Conservation (phyloP, 257 asterid genomes). For the Plantago major region DNA sequence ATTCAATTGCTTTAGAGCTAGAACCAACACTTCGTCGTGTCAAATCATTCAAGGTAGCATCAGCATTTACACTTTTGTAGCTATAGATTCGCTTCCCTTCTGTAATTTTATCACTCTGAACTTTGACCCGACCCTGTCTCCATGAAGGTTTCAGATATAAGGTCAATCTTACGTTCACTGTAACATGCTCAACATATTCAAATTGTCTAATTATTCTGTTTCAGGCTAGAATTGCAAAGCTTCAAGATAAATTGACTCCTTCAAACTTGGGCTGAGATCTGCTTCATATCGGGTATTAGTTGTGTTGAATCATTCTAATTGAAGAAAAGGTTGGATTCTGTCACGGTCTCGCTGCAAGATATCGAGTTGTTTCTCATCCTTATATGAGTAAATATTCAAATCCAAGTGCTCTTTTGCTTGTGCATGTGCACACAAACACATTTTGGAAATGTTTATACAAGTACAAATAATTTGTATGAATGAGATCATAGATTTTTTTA, state of each 20-base stretch:
- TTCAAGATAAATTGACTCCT: constrained; percentile 48
- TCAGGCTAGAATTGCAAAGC: constrained; percentile 66
- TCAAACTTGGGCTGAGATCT: constrained; percentile 30
- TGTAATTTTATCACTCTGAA: too few species aligned
- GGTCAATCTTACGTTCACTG: neutral
- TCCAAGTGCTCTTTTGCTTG: constrained; percentile 5
- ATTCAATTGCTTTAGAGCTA: constrained; percentile 56
- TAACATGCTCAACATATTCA: constrained; percentile 8
- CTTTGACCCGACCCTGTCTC: constrained; percentile 1
- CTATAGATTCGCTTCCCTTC: neutral
- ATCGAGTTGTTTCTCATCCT: neutral
- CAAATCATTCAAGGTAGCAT: constrained; percentile 71
- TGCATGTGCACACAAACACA: neutral
- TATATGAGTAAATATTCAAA: neutral
- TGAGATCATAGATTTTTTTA: too few species aligned
- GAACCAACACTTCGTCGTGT: constrained; percentile 78
- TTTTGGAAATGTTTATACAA: too few species aligned
- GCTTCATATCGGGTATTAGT: constrained; percentile 2
- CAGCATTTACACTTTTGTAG: constrained; percentile 4
- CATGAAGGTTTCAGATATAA: neutral
- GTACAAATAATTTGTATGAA: too few species aligned
- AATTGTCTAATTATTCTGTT: neutral
- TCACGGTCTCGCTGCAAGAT: neutral
- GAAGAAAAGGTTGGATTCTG: constrained; percentile 3
- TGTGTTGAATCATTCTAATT: constrained; percentile 1